Base-by-base conservation (phyloP, 306 rosid genomes). In the Cucumis cinereus region DNA sequence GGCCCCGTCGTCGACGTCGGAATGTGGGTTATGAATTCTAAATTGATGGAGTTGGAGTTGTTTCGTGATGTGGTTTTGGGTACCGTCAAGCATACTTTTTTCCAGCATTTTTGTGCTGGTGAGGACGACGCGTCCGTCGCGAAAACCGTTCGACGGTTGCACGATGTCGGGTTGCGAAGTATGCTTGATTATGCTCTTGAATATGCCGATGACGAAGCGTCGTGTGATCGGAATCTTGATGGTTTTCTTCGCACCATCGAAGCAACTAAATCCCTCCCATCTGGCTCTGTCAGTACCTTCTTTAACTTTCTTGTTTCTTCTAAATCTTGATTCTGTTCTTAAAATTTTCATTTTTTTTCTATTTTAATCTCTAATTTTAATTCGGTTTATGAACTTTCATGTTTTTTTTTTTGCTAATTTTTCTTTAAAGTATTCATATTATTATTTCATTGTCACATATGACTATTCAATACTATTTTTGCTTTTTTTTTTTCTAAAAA, bases 141-240 rank as follows among this genome's bases (percentile, higher is more conserved):
- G 0, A 7, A 28, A 1, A 83, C 88, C 49, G 87, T 92, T 4
- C 15, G 77, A 5, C 49, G 74, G 3, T 67, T 95, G 1, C 80
- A 83, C 50, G 82, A 83, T 4, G 88, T 81, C 0, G 98, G 98
- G 0, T 76, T 95, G 8, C 80, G 99, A 1, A 89, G 93, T 26
- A 95, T 95, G 98, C 88, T 92, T 0, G 93, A 83, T 19, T 95
- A 95, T 52, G 88, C 97, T 1, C 81, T 90, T 0, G 99, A 92
- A 82, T 96, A 84, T 17, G 96, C 93, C 10, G 19, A 72, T 11
- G 90, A 90, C 17, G 92, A 90, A 61, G 78, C 79, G 1, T 83
- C 86, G 0, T 92, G 98, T 35, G 93, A 95, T 33, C 86, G 85
- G 7, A 95, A 92, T 73, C 79, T 83, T 6, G 47, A 74, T 0